Base-by-base conservation (phyloP, 345 rosid species). In the Balakata baccata region DNA sequence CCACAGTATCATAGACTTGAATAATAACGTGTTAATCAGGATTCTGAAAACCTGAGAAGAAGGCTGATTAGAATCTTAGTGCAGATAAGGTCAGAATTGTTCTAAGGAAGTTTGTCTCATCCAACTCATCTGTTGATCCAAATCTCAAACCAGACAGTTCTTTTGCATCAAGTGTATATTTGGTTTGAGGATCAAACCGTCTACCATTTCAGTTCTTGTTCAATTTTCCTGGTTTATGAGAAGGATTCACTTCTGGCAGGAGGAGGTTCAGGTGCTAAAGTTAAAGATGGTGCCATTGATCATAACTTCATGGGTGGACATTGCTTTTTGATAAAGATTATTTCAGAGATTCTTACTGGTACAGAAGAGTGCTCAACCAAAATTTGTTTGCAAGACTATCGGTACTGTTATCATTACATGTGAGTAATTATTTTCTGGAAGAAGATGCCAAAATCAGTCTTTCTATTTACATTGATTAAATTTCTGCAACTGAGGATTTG, bases 291-390 rank as follows among this genome's bases (percentile, higher is more conserved):
- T 23, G 86, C 89, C 71, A 91, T 95, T 25, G 97, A 95, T 85
- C 98, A 95, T 76, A 95, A 95, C 84, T 93, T 92, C 87, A 75
- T 93, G 78, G 99, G 99, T 45, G 98, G 98, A 49, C 89, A 91
- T 25, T 92, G 97, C 81, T 95, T 97, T 65, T 80, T 95, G 67
- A 93, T 93, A 65, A 91, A 91, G 80, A 82, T 91, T 72, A 75
- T 95, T 70, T 90, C 93, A 17, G 91, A 87, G 78, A 83, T 90
- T 70, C 84, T 87, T 58, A 77, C 84, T 38, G 71, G 75, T 64
- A 79, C 84, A 17, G 84, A 85, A 74, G 90, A 85, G 13, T 62
- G 81, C 69, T 64, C 85, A 2, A n/a, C n/a, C 38, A 75, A 66
- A 66, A 20, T 39, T 49, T 64, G 56, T 70, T 23, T 56, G 61